Evolutionary conservation across 2,329 filamentous ascomycete species (phyloP), one percentile per base, ranked within the genome.

Genomic region (Penicillium digitatum): DNA sequence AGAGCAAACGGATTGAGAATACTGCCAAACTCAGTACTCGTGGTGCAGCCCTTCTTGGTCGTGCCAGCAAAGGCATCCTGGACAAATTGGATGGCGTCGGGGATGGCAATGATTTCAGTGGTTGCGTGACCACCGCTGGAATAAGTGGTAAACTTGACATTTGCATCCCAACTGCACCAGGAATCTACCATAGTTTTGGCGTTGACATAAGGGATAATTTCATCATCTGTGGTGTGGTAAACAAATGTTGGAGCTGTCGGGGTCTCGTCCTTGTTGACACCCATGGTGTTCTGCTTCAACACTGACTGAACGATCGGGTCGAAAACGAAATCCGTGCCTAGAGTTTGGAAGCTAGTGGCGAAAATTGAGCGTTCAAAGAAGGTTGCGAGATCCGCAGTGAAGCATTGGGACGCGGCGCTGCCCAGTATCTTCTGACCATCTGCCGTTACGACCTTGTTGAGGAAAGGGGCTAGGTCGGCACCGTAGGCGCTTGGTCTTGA

Each of bases 191-290:
- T 31, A 3, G 53, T 38, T 6, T 55, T 49, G 2, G 63, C 62
- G 11, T 66, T 53, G 2, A 45, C 20, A 24, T 66, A 67, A 1
- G 64, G 63, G 24, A 69, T 68, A 29, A 68, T 44, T 27, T 67
- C 65, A 31, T 69, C 66, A 3, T 62, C 38, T 5, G 59, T 53
- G 11, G 61, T 64, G 40, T 69, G 66, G 35, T 69, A 69, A 5
- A 67, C 54, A 35, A 67, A 64, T 4, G 67, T 57, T 3, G 65
- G 66, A 1, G 61, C 66, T 0, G 62, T 63, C 5, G 66, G 66
- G 0, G 62, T 66, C 48, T 68, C 64, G 1, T 52, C 46, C 40
- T 57, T 44, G 7, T 64, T 57, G 10, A 52, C 58, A 12, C 52
- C 66, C 48, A 69, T 59, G 11, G 22, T 57, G 27, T 65, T 62